phyloP scores from a whole-genome alignment of 139 green algal species.

The Tetratostichococcus sp. region DNA sequence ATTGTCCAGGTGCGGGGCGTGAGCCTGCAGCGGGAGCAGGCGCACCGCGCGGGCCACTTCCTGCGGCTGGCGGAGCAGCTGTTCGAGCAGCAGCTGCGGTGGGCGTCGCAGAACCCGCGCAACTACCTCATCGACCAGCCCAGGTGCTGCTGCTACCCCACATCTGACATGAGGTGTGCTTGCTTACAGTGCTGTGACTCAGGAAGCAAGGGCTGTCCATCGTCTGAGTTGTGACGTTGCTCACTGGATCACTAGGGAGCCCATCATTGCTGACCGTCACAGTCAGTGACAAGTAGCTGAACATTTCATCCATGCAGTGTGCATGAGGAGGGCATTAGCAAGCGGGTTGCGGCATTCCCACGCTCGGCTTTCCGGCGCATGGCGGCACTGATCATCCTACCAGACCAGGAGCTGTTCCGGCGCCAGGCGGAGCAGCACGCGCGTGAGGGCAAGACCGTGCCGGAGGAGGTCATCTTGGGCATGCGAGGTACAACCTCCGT shows the following conservation, averaged over 20 bases:
- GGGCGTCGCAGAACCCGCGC: background rate
- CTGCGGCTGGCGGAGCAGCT: background rate
- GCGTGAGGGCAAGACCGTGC: constrained; percentile 8
- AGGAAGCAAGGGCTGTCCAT: too few relatives aligned
- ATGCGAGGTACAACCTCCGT: constrained; percentile 6
- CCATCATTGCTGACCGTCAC: too few relatives aligned
- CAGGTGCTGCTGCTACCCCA: background rate
- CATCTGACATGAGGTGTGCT: too few relatives aligned
- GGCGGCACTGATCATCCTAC: background rate
- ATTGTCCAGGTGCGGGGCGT: background rate
- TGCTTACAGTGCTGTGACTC: too few relatives aligned
- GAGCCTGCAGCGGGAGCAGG: background rate
- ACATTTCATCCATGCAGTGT: background rate
- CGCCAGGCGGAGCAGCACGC: constrained; percentile 3
- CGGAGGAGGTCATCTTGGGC: constrained; percentile 4
- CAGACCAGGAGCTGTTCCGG: constrained; percentile 4
- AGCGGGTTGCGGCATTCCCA: background rate
- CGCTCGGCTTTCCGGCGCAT: background rate
- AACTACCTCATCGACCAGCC: background rate
- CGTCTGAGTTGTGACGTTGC: too few relatives aligned
- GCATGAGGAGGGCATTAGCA: background rate
- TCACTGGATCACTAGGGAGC: too few relatives aligned
- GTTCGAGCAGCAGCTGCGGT: background rate
- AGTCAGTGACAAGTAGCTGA: too few relatives aligned
- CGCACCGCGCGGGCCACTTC: background rate